Evolutionary conservation across 495 filamentous ascomycete genomes (phyloP).

Genomic region (Rhizodiscina lignyota): DNA sequence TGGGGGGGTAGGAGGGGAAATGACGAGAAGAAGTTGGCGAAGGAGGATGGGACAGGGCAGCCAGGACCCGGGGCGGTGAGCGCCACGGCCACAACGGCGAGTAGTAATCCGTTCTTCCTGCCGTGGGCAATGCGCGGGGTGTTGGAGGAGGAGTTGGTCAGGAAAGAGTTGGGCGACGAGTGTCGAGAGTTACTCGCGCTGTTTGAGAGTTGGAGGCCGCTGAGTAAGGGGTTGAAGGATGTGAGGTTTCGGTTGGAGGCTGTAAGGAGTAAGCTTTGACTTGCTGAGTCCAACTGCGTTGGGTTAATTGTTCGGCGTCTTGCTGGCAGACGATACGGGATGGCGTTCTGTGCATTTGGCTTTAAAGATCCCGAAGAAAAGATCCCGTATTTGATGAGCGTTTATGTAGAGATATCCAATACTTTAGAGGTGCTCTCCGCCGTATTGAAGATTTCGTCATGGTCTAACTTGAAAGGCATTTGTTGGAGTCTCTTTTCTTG

Average conservation of each 20-base stretch:
- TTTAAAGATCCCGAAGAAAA: too few species aligned
- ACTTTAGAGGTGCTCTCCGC: too few species aligned
- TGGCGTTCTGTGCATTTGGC: too few species aligned
- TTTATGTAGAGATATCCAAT: too few species aligned
- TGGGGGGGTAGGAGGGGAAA: too few species aligned
- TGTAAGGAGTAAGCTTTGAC: conserved; percentile 64
- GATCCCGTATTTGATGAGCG: too few species aligned
- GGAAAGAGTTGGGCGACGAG: conserved; percentile 57
- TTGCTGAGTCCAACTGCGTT: too few species aligned
- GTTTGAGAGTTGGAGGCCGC: conserved; percentile 89
- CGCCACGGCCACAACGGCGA: background rate
- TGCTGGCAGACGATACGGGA: too few species aligned
- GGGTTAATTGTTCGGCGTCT: too few species aligned
- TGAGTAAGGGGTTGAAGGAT: conserved; percentile 79
- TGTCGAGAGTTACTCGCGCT: conserved; percentile 63
- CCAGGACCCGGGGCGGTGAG: background rate
- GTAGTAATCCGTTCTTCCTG: conserved; percentile 61
- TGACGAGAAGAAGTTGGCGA: background rate
- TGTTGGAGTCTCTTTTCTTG: too few species aligned
- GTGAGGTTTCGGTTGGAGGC: conserved; percentile 92
- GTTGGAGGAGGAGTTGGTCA: conserved; percentile 83
- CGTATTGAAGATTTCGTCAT: too few species aligned
- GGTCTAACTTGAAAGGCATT: too few species aligned
- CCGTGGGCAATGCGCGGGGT: conserved; percentile 90
- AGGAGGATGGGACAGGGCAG: background rate